phyloP scores from a whole-genome alignment of 805 yeast species.

The Myxozyma melibiosi region DNA sequence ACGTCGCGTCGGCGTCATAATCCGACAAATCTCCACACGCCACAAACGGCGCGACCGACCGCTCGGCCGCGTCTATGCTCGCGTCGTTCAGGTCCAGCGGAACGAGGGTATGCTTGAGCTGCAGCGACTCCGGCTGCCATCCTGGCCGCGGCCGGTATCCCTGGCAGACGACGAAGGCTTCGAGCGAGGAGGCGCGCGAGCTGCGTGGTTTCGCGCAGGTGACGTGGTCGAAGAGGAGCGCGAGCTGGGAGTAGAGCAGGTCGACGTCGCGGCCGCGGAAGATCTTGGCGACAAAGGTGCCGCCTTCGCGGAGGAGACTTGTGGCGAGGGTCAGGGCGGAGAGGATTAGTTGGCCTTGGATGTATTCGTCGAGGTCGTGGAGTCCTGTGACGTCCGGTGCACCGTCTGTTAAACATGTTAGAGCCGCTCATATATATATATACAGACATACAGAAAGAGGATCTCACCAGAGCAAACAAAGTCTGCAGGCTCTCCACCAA shows the following conservation, averaged over 20 bases:
- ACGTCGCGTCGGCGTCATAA: constrained; percentile 95
- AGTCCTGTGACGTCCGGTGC: constrained; percentile 99
- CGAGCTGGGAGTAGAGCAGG: constrained; percentile 86
- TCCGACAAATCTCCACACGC: constrained; percentile 92
- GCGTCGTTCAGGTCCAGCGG: constrained; percentile 7
- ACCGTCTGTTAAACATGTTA: constrained; percentile 60
- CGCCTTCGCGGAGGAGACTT: constrained; percentile 84
- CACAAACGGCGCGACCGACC: constrained; percentile 83
- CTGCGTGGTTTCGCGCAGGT: constrained; percentile 96
- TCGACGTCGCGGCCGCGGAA: constrained; percentile 97
- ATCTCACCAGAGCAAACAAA: constrained; percentile 69
- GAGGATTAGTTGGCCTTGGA: constrained; percentile 90
- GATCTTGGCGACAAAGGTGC: constrained; percentile 92
- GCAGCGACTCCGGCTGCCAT: constrained; percentile 64
- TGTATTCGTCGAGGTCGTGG: constrained; percentile 94
- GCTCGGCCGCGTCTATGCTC: constrained; percentile 50
- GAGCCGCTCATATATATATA: background rate
- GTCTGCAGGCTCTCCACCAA: constrained; percentile 92
- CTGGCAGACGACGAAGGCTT: constrained; percentile 89
- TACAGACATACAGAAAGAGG: background rate
- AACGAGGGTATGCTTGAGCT: background rate
- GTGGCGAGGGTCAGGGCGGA: constrained; percentile 92
- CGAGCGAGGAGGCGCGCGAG: constrained; percentile 91
- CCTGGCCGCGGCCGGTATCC: constrained; percentile 82
- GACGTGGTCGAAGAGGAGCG: constrained; percentile 80